These are phyloP conservation scores for Bruguiera hainesii DNA, from an alignment of 441 rosid species.

Conservation along the genomic window DNA sequence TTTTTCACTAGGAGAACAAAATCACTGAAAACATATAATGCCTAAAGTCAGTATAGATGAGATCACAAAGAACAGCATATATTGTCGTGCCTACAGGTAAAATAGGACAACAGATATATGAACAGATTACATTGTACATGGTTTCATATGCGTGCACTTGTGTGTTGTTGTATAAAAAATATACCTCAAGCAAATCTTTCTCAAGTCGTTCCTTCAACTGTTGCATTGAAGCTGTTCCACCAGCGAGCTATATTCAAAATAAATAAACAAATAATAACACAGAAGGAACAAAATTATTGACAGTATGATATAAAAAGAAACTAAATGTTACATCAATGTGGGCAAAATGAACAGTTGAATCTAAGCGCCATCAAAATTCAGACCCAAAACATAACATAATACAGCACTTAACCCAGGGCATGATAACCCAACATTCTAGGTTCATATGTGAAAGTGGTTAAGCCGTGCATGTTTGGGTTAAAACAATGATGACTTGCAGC, in stretches of 20 bases:
- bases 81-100: neutral
- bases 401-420: no score
- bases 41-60: neutral
- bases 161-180: conserved; percentile 1
- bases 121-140: no score
- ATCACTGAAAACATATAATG: no score
- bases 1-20: no score
- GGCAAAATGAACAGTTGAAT: neutral
- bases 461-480: neutral
- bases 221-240: conserved; percentile 99
- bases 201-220: conserved; percentile 99
- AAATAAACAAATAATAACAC: conserved; percentile 1
- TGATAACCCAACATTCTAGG: no score
- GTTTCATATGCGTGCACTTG: no score
- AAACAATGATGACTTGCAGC: neutral
- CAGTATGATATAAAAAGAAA: neutral
- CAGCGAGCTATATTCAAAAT: conserved; percentile 64
- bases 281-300: conserved; percentile 5
- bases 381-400: no score
- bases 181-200: conserved; percentile 95
- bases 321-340: neutral
- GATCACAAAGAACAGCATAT: neutral
- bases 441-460: no score
- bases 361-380: neutral
- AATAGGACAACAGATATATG: no score